Percentiles rank a stretch among this genome's conserved stretches.
Conservation (phyloP, 768 basidiomycete genomes). For the Cubamyces lactineus region DNA sequence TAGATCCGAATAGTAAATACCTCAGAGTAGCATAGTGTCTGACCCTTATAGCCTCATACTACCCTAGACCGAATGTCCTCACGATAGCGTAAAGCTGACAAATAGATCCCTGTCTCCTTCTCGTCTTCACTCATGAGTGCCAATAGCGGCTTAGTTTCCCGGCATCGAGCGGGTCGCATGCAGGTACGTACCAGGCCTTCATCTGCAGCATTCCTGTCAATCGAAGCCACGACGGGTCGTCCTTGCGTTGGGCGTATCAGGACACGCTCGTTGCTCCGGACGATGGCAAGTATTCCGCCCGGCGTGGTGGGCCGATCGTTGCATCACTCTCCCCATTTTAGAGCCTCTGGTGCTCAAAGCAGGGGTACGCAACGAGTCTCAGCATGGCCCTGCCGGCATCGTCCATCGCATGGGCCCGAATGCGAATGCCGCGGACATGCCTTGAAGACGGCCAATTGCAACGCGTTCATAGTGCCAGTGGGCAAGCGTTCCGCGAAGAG, state of each 20-base stretch:
- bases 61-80: too few species aligned
- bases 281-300: slow-evolving; percentile 72
- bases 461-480: too few species aligned
- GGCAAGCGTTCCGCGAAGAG: too few species aligned
- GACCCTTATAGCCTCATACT: too few species aligned
- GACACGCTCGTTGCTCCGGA: slow-evolving; percentile 70
- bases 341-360: slow-evolving; percentile 66
- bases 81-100: too few species aligned
- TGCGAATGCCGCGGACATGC: slow-evolving; percentile 17
- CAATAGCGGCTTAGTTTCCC: slow-evolving; percentile 65
- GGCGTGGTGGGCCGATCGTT: slow-evolving; percentile 53
- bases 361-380: slow-evolving; percentile 65
- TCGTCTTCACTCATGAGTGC: too few species aligned
- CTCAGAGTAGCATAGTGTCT: too few species aligned
- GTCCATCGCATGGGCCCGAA: slow-evolving; percentile 50
- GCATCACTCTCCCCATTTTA: slow-evolving; percentile 71
- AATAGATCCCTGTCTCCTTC: too few species aligned
- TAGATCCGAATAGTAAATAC: too few species aligned
- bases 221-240: neutral
- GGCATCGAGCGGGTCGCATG: slow-evolving; percentile 70
- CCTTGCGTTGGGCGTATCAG: slow-evolving; percentile 21
- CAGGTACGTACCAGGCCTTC: slow-evolving; percentile 42
- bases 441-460: neutral
- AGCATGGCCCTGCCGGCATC: slow-evolving; percentile 54
- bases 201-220: neutral